Conservation (phyloP, 2,329 filamentous ascomycete genomes). For the Stachybotrys chartarum region DNA sequence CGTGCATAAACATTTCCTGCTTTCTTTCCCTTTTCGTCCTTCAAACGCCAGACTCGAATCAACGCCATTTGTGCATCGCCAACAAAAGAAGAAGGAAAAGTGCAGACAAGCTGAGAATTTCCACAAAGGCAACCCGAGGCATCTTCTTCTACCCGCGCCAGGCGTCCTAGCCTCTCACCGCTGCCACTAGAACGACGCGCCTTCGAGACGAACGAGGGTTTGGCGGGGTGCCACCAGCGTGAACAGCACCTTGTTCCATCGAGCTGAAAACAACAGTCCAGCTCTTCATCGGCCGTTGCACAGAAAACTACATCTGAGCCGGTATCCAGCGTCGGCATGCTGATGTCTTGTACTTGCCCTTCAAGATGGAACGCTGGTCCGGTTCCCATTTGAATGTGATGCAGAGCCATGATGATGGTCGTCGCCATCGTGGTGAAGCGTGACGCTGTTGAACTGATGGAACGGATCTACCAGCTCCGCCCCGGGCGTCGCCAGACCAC, state of each 20-base stretch:
- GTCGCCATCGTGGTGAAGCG: slow-evolving; percentile 91
- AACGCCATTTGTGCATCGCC: slow-evolving; percentile 10
- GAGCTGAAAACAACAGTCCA: background rate
- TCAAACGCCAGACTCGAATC: slow-evolving; percentile 22
- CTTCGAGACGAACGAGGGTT: too few species aligned
- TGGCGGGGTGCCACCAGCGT: too few species aligned
- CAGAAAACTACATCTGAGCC: too few species aligned
- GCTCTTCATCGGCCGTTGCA: background rate
- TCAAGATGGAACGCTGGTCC: slow-evolving; percentile 10
- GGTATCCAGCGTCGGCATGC: background rate
- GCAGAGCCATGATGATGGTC: slow-evolving; percentile 40
- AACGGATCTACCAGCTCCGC: slow-evolving; percentile 83
- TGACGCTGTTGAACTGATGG: slow-evolving; percentile 98
- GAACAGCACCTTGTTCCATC: background rate
- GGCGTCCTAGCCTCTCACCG: background rate
- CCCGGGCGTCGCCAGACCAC: slow-evolving; percentile 76
- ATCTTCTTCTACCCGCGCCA: background rate
- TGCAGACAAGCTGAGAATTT: background rate
- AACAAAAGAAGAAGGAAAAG: background rate
- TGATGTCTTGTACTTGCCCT: background rate
- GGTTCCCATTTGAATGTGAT: slow-evolving; percentile 12
- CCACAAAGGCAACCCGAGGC: background rate
- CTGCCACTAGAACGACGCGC: too few species aligned
- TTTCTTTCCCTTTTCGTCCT: slow-evolving; percentile 19
- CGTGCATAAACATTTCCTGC: slow-evolving; percentile 19